Percentiles rank a stretch among this genome's conserved stretches.
Evolutionary conservation across 257 asterid species (phyloP).

Genomic region (Salvia miltiorrhiza): DNA sequence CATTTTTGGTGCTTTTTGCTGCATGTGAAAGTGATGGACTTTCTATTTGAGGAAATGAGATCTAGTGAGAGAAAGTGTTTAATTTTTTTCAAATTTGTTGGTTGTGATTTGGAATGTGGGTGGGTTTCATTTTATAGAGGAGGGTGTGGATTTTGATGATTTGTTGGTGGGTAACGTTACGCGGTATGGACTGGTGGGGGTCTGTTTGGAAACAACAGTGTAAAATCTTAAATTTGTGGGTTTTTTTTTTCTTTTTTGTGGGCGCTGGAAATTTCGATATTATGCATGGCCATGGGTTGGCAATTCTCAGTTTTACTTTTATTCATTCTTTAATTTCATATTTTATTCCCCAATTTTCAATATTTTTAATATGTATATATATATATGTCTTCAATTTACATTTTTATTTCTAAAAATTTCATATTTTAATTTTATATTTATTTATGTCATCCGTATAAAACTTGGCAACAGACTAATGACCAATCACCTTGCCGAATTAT

Average conservation of each 20-base stretch:
- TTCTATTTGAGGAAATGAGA: neutral
- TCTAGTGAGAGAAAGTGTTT: neutral
- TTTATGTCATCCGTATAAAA: too few species aligned
- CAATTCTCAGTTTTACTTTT: neutral
- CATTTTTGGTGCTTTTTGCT: slow-evolving; percentile 24
- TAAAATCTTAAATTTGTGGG: neutral
- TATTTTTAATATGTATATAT: too few species aligned
- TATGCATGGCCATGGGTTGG: slow-evolving; percentile 32
- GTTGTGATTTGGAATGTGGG: neutral
- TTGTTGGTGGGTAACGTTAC: slow-evolving; percentile 8
- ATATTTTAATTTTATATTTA: too few species aligned
- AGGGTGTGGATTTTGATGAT: neutral
- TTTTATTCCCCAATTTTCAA: too few species aligned
- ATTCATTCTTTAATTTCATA: neutral
- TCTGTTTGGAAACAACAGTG: neutral
- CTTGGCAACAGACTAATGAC: too few species aligned
- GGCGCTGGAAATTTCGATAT: slow-evolving; percentile 31
- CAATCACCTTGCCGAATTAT: too few species aligned
- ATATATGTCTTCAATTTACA: too few species aligned
- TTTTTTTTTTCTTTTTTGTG: neutral
- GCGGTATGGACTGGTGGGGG: neutral
- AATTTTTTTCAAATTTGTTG: neutral
- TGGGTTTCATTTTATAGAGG: slow-evolving; percentile 15
- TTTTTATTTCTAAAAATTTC: too few species aligned
- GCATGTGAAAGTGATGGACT: neutral